phyloP scores from a whole-genome alignment of 2,329 filamentous ascomycete species.

The Xylariaceae sp. region DNA sequence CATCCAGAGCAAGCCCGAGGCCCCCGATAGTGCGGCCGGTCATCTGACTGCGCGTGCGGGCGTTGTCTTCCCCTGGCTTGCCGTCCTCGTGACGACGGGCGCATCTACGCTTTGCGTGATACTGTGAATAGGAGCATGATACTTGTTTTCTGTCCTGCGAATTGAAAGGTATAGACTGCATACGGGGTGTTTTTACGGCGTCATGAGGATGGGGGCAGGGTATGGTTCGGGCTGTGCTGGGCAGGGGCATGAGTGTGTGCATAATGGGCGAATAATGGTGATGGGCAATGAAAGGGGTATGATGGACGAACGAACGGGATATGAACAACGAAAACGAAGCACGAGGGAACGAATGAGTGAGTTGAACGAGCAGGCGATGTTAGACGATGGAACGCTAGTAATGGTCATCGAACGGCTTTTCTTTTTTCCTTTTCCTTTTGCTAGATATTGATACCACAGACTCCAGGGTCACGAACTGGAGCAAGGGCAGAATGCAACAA shows the following conservation, averaged over 20 bases:
- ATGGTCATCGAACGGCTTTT: background rate
- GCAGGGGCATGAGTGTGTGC: too few relatives aligned
- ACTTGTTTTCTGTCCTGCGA: background rate
- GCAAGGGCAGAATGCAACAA: too few relatives aligned
- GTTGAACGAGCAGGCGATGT: background rate
- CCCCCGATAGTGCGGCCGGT: slow-evolving; percentile 10
- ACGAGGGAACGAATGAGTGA: background rate
- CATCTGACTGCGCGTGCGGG: background rate
- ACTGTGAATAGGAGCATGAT: slow-evolving; percentile 3
- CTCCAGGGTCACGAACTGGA: too few relatives aligned
- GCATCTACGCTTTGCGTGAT: slow-evolving; percentile 9
- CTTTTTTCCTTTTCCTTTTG: too few relatives aligned
- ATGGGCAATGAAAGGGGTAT: background rate
- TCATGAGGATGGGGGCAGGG: background rate
- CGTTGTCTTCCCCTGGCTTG: slow-evolving; percentile 3
- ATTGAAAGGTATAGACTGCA: background rate
- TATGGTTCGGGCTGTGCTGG: too few relatives aligned
- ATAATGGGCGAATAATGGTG: background rate
- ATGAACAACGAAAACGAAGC: background rate
- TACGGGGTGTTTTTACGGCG: slow-evolving; percentile 2
- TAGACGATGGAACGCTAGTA: background rate
- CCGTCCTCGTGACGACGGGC: slow-evolving; percentile 2
- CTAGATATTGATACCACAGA: too few relatives aligned
- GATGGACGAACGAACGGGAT: background rate
- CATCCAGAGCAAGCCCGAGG: slow-evolving; percentile 13